Evolutionary conservation across 139 green algal species (phyloP).

Genomic region (Nannochloris sp.): DNA sequence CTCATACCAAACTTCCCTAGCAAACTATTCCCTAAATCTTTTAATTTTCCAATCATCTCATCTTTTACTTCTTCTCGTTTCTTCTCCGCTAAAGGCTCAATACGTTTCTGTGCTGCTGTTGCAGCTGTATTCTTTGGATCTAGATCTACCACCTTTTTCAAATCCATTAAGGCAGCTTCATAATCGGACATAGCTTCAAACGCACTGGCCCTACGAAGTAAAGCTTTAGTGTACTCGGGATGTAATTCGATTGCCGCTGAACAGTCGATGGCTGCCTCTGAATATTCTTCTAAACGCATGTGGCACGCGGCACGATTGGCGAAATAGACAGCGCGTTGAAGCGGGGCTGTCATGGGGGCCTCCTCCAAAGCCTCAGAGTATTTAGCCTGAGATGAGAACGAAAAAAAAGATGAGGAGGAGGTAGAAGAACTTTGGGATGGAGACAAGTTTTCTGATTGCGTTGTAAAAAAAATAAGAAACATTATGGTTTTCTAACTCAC

Average conservation of each 20-base stretch:
- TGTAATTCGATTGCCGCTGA: conserved; percentile 45
- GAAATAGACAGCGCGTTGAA: conserved; percentile 56
- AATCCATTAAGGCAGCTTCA: conserved; percentile 71
- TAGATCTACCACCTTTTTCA: conserved; percentile 55
- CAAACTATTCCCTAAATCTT: conserved; percentile 93
- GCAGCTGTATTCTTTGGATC: conserved; percentile 53
- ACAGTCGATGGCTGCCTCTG: conserved; percentile 42
- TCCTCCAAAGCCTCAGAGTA: conserved; percentile 50
- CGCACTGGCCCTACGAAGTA: conserved; percentile 59
- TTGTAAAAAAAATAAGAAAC: background rate
- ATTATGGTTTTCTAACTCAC: conserved; percentile 10
- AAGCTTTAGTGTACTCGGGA: conserved; percentile 65
- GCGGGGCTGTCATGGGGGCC: conserved; percentile 19
- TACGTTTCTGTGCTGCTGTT: conserved; percentile 14
- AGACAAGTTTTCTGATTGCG: background rate
- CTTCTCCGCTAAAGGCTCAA: conserved; percentile 74
- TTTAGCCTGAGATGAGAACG: conserved; percentile 12
- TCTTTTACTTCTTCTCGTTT: conserved; percentile 90
- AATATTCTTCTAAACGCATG: conserved; percentile 43
- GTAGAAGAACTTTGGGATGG: background rate
- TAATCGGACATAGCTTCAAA: conserved; percentile 75
- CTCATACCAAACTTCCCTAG: conserved; percentile 93
- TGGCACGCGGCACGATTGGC: conserved; percentile 65
- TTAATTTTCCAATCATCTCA: conserved; percentile 87
- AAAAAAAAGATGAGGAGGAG: background rate